Percentiles rank a stretch among this genome's conserved stretches.
Conservation (phyloP, 345 rosid genomes). For the Jatropha curcas region DNA sequence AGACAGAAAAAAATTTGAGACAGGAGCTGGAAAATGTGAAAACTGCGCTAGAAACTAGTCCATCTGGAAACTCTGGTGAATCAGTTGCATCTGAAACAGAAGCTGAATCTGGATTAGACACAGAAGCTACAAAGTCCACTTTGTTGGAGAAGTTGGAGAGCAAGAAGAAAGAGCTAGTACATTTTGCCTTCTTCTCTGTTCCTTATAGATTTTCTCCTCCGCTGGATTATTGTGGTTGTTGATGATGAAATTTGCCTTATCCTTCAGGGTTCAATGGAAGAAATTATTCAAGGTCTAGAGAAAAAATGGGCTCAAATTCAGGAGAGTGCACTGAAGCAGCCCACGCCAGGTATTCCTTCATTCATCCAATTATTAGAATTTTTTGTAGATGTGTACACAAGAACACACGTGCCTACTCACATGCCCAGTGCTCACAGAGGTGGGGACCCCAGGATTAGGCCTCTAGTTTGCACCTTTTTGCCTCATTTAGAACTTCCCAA, state of each 20-base stretch:
- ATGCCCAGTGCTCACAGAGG: neutral
- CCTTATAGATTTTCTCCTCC: slow-evolving; percentile 6
- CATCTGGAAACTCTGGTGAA: slow-evolving; percentile 36
- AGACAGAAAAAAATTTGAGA: slow-evolving; percentile 46
- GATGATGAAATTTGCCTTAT: slow-evolving; percentile 25
- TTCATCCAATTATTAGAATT: neutral
- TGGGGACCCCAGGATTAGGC: slow-evolving; percentile 2
- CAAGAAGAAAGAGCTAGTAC: slow-evolving; percentile 75
- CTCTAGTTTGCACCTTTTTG: neutral
- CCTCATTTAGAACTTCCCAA: neutral
- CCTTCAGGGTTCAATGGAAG: slow-evolving; percentile 71
- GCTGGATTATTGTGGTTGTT: neutral
- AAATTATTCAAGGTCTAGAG: slow-evolving; percentile 67
- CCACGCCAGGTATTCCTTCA: slow-evolving; percentile 66
- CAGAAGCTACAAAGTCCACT: slow-evolving; percentile 45
- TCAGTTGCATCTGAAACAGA: slow-evolving; percentile 27
- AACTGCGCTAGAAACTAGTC: slow-evolving; percentile 32
- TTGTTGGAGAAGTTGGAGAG: slow-evolving; percentile 61
- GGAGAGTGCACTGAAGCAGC: slow-evolving; percentile 68
- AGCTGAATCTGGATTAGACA: slow-evolving; percentile 39
- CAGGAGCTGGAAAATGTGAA: slow-evolving; percentile 53
- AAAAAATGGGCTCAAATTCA: slow-evolving; percentile 67
- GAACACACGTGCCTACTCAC: neutral
- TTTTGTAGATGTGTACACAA: neutral
- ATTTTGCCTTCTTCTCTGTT: slow-evolving; percentile 13